Evolutionary conservation across 495 filamentous ascomycete genomes (phyloP).

Genomic region (Letharia columbiana): DNA sequence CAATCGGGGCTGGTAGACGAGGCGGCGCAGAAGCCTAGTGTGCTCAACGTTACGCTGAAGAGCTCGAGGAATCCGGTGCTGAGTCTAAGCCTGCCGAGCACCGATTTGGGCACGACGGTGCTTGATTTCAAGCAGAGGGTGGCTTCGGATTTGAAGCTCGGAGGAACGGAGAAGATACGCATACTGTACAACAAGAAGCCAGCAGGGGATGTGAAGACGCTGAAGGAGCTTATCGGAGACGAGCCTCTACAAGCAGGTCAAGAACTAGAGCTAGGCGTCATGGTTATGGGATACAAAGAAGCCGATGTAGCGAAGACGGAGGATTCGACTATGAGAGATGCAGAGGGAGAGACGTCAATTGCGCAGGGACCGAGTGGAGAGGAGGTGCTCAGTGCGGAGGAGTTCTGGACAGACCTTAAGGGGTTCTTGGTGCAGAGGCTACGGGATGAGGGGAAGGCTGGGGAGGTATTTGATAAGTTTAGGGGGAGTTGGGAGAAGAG

Average conservation of each 20-base stretch:
- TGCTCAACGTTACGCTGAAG: slow-evolving; percentile 53
- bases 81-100: slow-evolving; percentile 49
- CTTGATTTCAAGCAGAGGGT: slow-evolving; percentile 64
- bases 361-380: slow-evolving; percentile 48
- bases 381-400: slow-evolving; percentile 55
- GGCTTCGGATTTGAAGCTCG: slow-evolving; percentile 28
- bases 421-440: slow-evolving; percentile 72
- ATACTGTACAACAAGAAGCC: slow-evolving; percentile 79
- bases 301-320: slow-evolving; percentile 27
- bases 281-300: slow-evolving; percentile 55
- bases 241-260: slow-evolving; percentile 41
- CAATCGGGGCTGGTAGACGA: not conserved
- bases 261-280: slow-evolving; percentile 65
- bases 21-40: slow-evolving; percentile 2
- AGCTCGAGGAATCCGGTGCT: slow-evolving; percentile 65
- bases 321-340: slow-evolving; percentile 20
- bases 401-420: slow-evolving; percentile 83
- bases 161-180: slow-evolving; percentile 59
- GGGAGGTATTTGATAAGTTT: slow-evolving; percentile 56
- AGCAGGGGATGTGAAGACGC: slow-evolving; percentile 56
- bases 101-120: slow-evolving; percentile 56
- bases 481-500: slow-evolving; percentile 54
- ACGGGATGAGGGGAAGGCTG: slow-evolving; percentile 59
- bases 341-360: slow-evolving; percentile 30
- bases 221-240: slow-evolving; percentile 43